Base-by-base conservation (phyloP, 23 red algal genomes). In the Pyropia yezoensis region DNA sequence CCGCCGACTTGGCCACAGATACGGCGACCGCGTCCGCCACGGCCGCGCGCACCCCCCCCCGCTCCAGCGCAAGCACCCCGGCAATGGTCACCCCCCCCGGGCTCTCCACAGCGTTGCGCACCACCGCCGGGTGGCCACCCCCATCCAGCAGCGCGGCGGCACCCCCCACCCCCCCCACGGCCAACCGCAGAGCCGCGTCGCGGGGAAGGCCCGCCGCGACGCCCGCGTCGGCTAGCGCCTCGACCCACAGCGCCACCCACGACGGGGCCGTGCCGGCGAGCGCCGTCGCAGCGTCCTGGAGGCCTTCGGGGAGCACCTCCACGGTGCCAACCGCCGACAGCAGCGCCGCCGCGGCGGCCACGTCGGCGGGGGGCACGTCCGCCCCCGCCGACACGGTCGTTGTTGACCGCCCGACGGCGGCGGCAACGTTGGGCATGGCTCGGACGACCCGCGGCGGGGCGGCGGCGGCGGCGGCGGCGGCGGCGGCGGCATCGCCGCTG, bases 11-110 rank as follows among this genome's bases (percentile, higher is more conserved):
- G 21, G 75, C 65, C 49, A 76, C 83, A 28, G 78, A 66, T 21
- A 60, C 88, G 17, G 80, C 81, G 11, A 81, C 88, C 17, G 88
- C 88, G 54, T 51, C 65, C 18, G 49, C 54, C 14, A 92, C 71
- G 1, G 71, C 78, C 16, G 49, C 54, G 49, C 88, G 78, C 21
- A 92, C 77, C 8, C 66, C 73, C 15, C 39, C 26, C 57, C 72
- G 59, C 64, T 92, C 88, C 47, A 92, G 54, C 52, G 71, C 55
- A 1, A 61, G 52, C 19, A 78, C 76, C 52, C 78, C 88, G 20
- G 66, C 79, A 51, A 85, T 82, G 47, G 88, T 92, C 39, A 79
- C 73, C 17, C 88, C 88, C n/a, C 88, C 88, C 4, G 88, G 88
- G 47, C 67, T 76, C 57, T 92, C 88, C 7, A 92, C 88, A 17